These are phyloP conservation scores for Cyclotella cryptica DNA, from an alignment of 108 stramenopile genomes.

Conservation along the genomic window DNA sequence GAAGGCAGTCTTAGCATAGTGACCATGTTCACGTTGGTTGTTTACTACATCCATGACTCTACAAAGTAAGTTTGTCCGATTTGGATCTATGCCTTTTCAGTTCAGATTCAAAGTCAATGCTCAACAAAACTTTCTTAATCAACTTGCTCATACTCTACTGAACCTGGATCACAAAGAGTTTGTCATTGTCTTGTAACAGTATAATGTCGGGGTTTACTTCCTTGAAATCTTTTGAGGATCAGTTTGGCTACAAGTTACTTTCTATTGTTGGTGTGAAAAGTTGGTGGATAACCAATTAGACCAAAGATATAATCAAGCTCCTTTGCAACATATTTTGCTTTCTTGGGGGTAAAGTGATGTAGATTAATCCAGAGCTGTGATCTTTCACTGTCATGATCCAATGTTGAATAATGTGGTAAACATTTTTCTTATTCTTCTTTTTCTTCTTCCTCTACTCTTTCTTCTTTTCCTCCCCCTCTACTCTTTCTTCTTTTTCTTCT, in stretches of 20 bases:
- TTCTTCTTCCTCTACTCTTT: no score
- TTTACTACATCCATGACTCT: conserved; percentile 2
- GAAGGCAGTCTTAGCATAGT: not conserved
- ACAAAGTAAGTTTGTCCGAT: conserved; percentile 22
- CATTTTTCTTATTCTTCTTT: not conserved
- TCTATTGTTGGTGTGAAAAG: conserved; percentile 26
- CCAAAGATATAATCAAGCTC: no score
- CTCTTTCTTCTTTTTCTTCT: no score
- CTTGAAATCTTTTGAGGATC: no score
- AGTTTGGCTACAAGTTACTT: conserved; percentile 8
- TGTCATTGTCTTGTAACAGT: conserved; percentile 16
- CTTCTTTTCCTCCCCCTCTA: no score
- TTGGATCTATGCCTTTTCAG: not conserved
- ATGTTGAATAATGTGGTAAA: not conserved
- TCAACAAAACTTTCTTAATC: conserved; percentile 10
- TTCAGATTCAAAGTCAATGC: conserved; percentile 6
- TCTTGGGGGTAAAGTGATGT: not conserved
- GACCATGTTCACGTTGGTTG: not conserved
- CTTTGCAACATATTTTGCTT: no score
- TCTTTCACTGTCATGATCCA: conserved; percentile 1
- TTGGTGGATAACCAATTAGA: not conserved
- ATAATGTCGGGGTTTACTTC: no score
- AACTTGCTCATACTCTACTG: conserved; percentile 18
- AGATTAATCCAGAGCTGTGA: not conserved
- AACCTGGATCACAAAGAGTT: conserved; percentile 28